A percentile compares a stretch with the other conserved stretches of the same genome.
Evolutionary conservation across 306 rosid species (phyloP).

Genomic region (Pterocarpus santalinus): DNA sequence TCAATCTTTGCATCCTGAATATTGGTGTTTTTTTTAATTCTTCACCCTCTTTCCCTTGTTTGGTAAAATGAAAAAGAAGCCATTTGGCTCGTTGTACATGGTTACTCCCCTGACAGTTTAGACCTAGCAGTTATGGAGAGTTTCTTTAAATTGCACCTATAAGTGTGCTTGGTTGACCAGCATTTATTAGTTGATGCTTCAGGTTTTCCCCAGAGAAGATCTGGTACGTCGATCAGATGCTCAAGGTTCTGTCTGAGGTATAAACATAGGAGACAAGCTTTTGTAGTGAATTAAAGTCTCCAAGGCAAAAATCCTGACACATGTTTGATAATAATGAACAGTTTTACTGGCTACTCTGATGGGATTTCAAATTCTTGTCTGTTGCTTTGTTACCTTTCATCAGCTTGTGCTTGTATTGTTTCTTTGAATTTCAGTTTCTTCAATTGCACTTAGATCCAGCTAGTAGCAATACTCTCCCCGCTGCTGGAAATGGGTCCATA

Average conservation of each 20-base stretch:
- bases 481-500: conserved; percentile 76
- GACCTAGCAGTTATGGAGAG: conserved; percentile 4
- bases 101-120: conserved; percentile 33
- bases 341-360: conserved; percentile 37
- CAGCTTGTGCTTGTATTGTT: conserved; percentile 54
- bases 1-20: conserved; percentile 37
- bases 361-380: conserved; percentile 37
- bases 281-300: conserved; percentile 25
- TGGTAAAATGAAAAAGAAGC: conserved; percentile 37
- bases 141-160: no score
- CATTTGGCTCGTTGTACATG: conserved; percentile 19
- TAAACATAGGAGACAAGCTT: conserved; percentile 52
- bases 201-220: conserved; percentile 98
- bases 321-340: not conserved
- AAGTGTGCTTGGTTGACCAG: conserved; percentile 44
- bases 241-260: conserved; percentile 99
- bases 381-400: conserved; percentile 41
- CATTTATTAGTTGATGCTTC: conserved; percentile 53
- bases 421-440: conserved; percentile 78
- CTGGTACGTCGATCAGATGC: conserved; percentile 99
- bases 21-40: conserved; percentile 33
- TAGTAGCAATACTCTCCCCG: conserved; percentile 77
- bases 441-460: conserved; percentile 97
- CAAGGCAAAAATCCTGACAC: no score
- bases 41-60: conserved; percentile 22